These are phyloP conservation scores for Puccinia horiana DNA, from an alignment of 1,284 basidiomycete genomes.

Conservation along the genomic window DNA sequence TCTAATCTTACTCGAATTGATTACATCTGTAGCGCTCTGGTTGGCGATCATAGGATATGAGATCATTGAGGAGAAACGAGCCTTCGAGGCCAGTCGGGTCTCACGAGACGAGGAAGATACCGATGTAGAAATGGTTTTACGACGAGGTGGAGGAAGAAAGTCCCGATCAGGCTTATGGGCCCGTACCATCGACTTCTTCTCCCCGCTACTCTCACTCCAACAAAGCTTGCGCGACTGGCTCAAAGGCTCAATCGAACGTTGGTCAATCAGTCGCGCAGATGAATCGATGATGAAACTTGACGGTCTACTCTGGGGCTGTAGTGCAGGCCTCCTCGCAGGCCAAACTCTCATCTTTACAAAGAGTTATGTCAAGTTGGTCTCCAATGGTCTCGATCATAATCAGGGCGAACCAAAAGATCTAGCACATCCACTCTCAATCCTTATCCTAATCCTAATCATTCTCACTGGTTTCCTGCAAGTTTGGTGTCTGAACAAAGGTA, in stretches of 20 bases:
- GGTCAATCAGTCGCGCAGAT: constrained; percentile 77
- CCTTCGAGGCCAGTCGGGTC: constrained; percentile 57
- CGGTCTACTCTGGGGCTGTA: constrained; percentile 87
- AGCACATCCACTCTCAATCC: constrained; percentile 70
- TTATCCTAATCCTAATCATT: constrained; percentile 77
- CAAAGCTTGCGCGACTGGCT: constrained; percentile 63
- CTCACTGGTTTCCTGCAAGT: constrained; percentile 83
- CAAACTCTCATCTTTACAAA: constrained; percentile 88
- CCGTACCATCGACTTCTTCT: neutral
- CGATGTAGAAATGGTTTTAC: constrained; percentile 51
- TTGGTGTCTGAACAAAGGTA: constrained; percentile 79
- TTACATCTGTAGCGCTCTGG: constrained; percentile 62
- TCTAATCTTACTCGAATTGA: constrained; percentile 74
- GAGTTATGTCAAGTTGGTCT: constrained; percentile 60
- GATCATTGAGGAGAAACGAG: constrained; percentile 51
- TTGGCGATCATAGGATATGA: constrained; percentile 52
- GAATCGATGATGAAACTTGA: constrained; percentile 80
- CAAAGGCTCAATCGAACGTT: constrained; percentile 69
- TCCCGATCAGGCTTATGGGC: neutral
- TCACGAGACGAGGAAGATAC: constrained; percentile 54
- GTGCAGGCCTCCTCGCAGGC: constrained; percentile 83
- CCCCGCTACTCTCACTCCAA: neutral
- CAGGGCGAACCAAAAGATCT: constrained; percentile 20
- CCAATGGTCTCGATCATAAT: constrained; percentile 28
- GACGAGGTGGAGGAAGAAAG: constrained; percentile 50